A percentile compares a stretch with the other conserved stretches of the same genome.
These are phyloP conservation scores for Diaporthe ampelina DNA, from an alignment of 2,329 filamentous ascomycete genomes.

Conservation along the genomic window DNA sequence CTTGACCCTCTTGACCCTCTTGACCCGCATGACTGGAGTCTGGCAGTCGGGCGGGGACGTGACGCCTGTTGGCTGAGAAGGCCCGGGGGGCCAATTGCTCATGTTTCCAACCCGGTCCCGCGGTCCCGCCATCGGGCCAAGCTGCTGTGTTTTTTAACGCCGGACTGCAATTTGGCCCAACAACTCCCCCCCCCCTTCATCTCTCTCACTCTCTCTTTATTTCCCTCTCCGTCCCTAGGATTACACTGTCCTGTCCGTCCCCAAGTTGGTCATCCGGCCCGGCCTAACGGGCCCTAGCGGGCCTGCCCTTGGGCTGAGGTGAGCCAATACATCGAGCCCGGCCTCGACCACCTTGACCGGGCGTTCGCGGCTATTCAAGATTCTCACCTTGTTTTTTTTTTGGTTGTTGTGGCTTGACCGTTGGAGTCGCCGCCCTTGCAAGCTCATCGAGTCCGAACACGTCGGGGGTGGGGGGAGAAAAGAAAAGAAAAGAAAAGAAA, in stretches of 20 bases:
- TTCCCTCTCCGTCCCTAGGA: background rate
- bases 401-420: slow-evolving; percentile 11
- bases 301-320: slow-evolving; percentile 29
- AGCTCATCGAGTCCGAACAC: background rate
- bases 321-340: slow-evolving; percentile 28
- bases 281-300: slow-evolving; percentile 29
- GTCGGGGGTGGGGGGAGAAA: background rate
- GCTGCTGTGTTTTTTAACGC: background rate
- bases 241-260: slow-evolving; percentile 10
- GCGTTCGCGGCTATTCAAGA: slow-evolving; percentile 20
- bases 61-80: slow-evolving; percentile 16
- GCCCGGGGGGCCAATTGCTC: slow-evolving; percentile 13
- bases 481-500: too few relatives aligned
- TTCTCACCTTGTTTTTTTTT: background rate
- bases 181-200: background rate
- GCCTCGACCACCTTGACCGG: background rate
- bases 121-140: slow-evolving; percentile 7
- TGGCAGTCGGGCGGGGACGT: background rate
- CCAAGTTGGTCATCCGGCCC: slow-evolving; percentile 26
- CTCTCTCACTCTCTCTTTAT: too few relatives aligned
- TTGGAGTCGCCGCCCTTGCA: background rate
- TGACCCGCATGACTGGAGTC: slow-evolving; percentile 30
- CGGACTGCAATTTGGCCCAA: slow-evolving; percentile 10
- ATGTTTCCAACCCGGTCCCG: background rate
- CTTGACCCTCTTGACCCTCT: slow-evolving; percentile 15